These are phyloP conservation scores for Sporodiniella umbellata DNA, from an alignment of 371 early-diverging fungal species.

Conservation along the genomic window DNA sequence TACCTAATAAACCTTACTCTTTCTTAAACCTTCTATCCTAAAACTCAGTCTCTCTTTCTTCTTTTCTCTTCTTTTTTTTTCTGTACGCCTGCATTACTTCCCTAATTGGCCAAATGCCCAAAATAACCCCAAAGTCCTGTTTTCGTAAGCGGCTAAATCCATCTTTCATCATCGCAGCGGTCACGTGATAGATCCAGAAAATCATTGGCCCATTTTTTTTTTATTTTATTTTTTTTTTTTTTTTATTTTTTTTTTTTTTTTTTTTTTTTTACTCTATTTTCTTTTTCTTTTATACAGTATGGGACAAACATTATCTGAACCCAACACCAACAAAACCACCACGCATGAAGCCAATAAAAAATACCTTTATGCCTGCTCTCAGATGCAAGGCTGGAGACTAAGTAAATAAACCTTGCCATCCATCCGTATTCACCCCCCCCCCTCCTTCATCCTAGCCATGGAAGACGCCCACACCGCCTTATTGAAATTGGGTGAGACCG, in stretches of 20 bases:
- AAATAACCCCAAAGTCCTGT: too few relatives aligned
- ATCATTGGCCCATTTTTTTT: too few relatives aligned
- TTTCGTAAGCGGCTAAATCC: too few relatives aligned
- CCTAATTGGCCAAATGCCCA: too few relatives aligned
- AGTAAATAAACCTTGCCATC: conserved; percentile 50
- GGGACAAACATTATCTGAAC: conserved; percentile 97
- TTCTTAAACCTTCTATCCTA: too few relatives aligned
- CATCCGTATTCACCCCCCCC: neutral
- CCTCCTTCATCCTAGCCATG: conserved; percentile 63
- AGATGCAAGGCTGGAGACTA: conserved; percentile 98
- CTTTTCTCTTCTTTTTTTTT: too few relatives aligned
- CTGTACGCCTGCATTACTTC: too few relatives aligned
- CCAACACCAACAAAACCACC: conserved; percentile 86
- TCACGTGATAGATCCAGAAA: too few relatives aligned
- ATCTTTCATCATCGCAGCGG: too few relatives aligned
- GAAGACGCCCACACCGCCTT: conserved; percentile 94
- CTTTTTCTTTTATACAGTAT: conserved; percentile 39
- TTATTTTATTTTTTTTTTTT: too few relatives aligned
- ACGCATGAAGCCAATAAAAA: conserved; percentile 68
- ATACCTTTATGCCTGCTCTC: conserved; percentile 81
- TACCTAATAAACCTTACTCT: too few relatives aligned
- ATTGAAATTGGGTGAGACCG: conserved; percentile 54
- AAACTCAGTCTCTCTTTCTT: too few relatives aligned
- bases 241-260: neutral
- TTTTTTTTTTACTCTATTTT: neutral